Conservation (phyloP, 2,329 filamentous ascomycete species). For the Juglanconis juglandina region DNA sequence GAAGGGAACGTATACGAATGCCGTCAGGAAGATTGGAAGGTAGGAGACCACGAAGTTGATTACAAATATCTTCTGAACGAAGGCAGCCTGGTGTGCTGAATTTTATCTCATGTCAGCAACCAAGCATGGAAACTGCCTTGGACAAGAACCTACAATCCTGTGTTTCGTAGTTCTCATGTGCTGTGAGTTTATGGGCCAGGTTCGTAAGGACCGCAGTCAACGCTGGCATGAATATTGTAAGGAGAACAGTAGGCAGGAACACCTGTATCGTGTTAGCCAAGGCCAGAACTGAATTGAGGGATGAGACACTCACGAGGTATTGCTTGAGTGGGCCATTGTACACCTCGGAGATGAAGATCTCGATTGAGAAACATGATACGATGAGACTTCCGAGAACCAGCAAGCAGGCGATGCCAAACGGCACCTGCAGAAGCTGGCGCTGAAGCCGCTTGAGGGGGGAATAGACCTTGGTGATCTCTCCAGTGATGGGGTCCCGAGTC, state of each 20-base stretch:
- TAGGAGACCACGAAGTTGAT: slow-evolving; percentile 97
- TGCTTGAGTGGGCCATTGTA: slow-evolving; percentile 86
- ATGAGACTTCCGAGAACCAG: slow-evolving; percentile 77
- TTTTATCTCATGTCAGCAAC: slow-evolving; percentile 23
- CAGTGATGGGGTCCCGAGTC: slow-evolving; percentile 74
- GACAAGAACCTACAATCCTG: slow-evolving; percentile 53
- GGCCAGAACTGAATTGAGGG: neutral
- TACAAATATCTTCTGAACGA: slow-evolving; percentile 91
- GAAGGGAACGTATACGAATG: slow-evolving; percentile 93
- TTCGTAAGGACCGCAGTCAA: slow-evolving; percentile 71
- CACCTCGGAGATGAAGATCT: slow-evolving; percentile 93
- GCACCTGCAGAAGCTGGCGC: slow-evolving; percentile 76
- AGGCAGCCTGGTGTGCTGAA: slow-evolving; percentile 71
- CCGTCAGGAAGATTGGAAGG: slow-evolving; percentile 84
- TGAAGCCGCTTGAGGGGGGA: slow-evolving; percentile 70
- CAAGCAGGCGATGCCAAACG: slow-evolving; percentile 75
- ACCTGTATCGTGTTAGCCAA: slow-evolving; percentile 45
- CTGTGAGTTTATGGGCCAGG: slow-evolving; percentile 72
- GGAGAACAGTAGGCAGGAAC: slow-evolving; percentile 82
- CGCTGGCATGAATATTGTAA: slow-evolving; percentile 78
- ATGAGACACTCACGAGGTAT: slow-evolving; percentile 62
- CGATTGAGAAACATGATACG: slow-evolving; percentile 81
- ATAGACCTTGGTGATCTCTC: slow-evolving; percentile 73
- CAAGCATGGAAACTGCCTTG: neutral
- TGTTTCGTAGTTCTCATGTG: slow-evolving; percentile 90